Percentiles rank a stretch among this genome's conserved stretches.
Evolutionary conservation across 2,329 filamentous ascomycete genomes (phyloP).

Genomic region (Penicillium sp.): DNA sequence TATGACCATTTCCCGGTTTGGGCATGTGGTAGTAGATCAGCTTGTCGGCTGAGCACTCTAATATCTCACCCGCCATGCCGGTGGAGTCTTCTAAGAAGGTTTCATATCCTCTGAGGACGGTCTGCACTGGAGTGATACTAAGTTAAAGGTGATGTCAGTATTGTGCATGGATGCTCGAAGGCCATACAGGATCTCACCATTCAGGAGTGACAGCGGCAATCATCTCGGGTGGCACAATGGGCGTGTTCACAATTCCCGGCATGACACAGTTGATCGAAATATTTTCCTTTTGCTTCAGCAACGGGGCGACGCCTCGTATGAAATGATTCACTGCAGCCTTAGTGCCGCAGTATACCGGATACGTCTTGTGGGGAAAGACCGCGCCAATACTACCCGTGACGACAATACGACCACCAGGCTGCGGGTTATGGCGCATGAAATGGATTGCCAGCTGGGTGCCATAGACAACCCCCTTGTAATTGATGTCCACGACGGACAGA

Average conservation of each 20-base stretch:
- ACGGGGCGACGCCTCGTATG: conserved; percentile 37
- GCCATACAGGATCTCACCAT: conserved; percentile 14
- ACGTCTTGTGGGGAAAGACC: conserved; percentile 43
- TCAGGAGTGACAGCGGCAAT: conserved; percentile 40
- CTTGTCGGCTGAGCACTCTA: conserved; percentile 47
- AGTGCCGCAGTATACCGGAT: conserved; percentile 51
- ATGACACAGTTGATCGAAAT: conserved; percentile 50
- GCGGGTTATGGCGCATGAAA: conserved; percentile 52
- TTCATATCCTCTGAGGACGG: conserved; percentile 47
- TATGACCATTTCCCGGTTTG: conserved; percentile 40
- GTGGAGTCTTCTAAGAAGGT: conserved; percentile 46
- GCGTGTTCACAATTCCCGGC: conserved; percentile 48
- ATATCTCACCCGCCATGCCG: conserved; percentile 40
- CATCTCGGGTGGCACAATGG: conserved; percentile 46
- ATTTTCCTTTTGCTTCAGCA: conserved; percentile 47
- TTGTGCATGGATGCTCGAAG: background rate
- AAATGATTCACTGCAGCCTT: conserved; percentile 49
- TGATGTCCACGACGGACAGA: conserved; percentile 47
- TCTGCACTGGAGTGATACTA: conserved; percentile 42
- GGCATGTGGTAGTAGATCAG: conserved; percentile 38
- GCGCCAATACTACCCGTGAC: conserved; percentile 45
- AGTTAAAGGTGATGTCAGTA: background rate
- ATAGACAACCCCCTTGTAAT: conserved; percentile 52
- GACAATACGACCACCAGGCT: conserved; percentile 45
- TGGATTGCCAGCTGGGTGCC: conserved; percentile 50